Base-by-base conservation (phyloP, 495 filamentous ascomycete genomes). In the Hypoxylon perforatum region DNA sequence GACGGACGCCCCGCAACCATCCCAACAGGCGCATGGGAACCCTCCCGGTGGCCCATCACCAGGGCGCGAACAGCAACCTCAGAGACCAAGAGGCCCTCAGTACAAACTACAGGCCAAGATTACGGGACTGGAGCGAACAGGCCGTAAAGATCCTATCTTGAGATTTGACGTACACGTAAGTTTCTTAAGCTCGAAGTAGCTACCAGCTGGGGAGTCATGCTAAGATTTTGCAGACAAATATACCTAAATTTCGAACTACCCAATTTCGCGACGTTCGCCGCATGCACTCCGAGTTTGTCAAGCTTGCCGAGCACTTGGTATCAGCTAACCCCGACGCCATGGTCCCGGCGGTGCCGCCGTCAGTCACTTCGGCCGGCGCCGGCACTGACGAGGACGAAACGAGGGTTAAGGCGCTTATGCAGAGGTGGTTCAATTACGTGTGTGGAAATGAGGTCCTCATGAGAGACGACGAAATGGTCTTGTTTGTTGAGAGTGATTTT, bases 401-500 rank as follows among this genome's bases (percentile, higher is more conserved):
- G 15, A 86, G 96, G 14, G 91, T 97, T 48, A 97, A 97, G 73
- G 86, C 89, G 0, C 84, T 90, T 0, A 86, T 99, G 84, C 96
- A 99, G 75, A 84, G 93, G 67, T 99, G 96, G 96, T 85, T 98
- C 53, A 98, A 97, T 75, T 88, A 89, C 51, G 88, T 99, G 5
- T 93, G 96, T 72, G 85, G 85, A 68, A 98, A 97, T 69, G 94
- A 97, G 36, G 88, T 97, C 1, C 85, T 99, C 5, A 96, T 95
- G 76, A 86, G 92, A 33, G 96, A 99, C 75, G 94, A 97, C 60
- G 96, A 99, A 76, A 92, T 98, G 85, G 88, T 96, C 4, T 87
- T 97, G 38, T 99, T 99, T 63, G 93, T 98, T 19, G 96, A 99
- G 75, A 95, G 92, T 69, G 96, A 99, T 77, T 97, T 97, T 76